These are phyloP conservation scores for Cicer pinnatifidum DNA, from an alignment of 306 rosid genomes.

Conservation along the genomic window DNA sequence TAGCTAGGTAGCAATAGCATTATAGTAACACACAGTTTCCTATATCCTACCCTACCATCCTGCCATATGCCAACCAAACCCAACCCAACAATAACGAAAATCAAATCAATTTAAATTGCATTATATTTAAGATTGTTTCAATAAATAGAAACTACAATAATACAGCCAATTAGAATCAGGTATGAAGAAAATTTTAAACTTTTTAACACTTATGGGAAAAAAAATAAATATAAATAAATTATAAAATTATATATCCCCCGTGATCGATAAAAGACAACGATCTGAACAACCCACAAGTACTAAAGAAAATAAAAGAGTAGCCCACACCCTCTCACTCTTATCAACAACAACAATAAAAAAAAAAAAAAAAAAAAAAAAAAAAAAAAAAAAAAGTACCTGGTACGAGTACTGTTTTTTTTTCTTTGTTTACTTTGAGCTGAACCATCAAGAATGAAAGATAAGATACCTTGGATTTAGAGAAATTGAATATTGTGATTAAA, in stretches of 20 bases:
- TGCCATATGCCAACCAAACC: constrained; percentile 40
- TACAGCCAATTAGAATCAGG: constrained; percentile 34
- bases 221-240: background rate
- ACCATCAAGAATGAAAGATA: constrained; percentile 42
- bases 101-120: background rate
- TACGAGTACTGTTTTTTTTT: constrained; percentile 10
- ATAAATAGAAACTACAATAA: constrained; percentile 35
- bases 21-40: background rate
- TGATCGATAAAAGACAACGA: constrained; percentile 51
- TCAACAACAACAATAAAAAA: background rate
- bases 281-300: constrained; percentile 47
- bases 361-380: constrained; percentile 1
- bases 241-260: constrained; percentile 23
- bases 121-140: constrained; percentile 27
- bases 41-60: constrained; percentile 50
- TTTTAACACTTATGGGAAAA: constrained; percentile 29
- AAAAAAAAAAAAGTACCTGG: constrained; percentile 47
- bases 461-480: constrained; percentile 54
- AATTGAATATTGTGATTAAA: background rate
- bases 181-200: constrained; percentile 36
- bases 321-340: constrained; percentile 47
- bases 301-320: constrained; percentile 38
- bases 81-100: background rate
- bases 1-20: background rate
- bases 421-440: constrained; percentile 14